These are phyloP conservation scores for Chionographis japonica DNA, from an alignment of 106 monocot species.

Conservation along the genomic window DNA sequence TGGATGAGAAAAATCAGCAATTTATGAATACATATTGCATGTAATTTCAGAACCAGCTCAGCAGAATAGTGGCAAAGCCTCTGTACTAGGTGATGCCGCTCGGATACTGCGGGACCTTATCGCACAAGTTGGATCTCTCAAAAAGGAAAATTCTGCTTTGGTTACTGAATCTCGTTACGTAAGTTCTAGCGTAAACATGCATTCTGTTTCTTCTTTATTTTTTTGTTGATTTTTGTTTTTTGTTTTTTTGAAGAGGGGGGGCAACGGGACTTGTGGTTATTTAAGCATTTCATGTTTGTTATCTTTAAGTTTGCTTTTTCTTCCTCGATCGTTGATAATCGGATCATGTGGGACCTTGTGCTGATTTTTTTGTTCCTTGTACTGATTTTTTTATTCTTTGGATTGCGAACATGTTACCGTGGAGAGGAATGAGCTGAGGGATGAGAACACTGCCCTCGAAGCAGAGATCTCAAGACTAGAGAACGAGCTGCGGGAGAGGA, in stretches of 20 bases:
- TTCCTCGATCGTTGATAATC: too few relatives aligned
- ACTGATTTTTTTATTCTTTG: too few relatives aligned
- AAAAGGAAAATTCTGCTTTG: constrained; percentile 63
- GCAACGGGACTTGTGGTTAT: too few relatives aligned
- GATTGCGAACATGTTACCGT: constrained; percentile 37
- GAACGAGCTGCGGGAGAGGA: constrained; percentile 37
- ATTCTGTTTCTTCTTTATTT: neutral
- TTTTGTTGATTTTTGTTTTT: neutral
- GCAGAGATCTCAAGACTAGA: constrained; percentile 53
- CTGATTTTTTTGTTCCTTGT: too few relatives aligned
- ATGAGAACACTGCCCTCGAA: constrained; percentile 55
- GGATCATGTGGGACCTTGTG: too few relatives aligned
- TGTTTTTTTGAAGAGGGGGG: neutral
- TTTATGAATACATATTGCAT: neutral
- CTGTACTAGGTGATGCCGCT: constrained; percentile 56
- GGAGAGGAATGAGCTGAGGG: constrained; percentile 68
- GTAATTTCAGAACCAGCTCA: constrained; percentile 52
- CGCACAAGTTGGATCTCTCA: constrained; percentile 57
- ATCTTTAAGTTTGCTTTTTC: too few relatives aligned
- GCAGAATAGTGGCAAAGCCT: constrained; percentile 84
- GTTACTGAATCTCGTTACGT: constrained; percentile 69
- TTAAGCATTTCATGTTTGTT: too few relatives aligned
- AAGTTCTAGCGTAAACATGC: constrained; percentile 22
- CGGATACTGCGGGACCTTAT: constrained; percentile 56
- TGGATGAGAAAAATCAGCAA: too few relatives aligned